Evolutionary conservation across 805 yeast genomes (phyloP), one percentile per base, ranked within the genome.

Genomic region (Candida nemodendra): DNA sequence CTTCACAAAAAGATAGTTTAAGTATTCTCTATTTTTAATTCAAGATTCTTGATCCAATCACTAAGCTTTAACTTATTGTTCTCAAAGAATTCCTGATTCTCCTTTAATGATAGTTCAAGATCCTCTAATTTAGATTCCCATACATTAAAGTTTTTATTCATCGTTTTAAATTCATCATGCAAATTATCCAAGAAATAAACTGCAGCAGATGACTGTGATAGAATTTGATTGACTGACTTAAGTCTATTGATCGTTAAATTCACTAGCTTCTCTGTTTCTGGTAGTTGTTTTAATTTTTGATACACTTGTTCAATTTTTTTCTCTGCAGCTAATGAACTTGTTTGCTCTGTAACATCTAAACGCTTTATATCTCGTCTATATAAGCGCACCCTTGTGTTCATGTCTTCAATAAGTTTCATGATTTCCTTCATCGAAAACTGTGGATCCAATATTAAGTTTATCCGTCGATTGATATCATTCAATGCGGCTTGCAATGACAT

Each of bases 1-100:
- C 40, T 88, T 91, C 34, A 79, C 96, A 15, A 91, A 89, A 66
- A 89, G 70, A 48, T 30, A 15, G 18, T 15, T 27, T 28, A 28
- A 18, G 27, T n/a, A 12, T n/a, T 22, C 17, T 30, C 23, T 17
- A 36, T 15, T 22, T 41, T 48, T 3, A 25, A 8, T 12, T 42
- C 45, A 5, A 52, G 32, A 6, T 30, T 18, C 11, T 24, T 22
- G 12, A 50, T 37, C 50, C 47, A 38, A 3, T 29, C 30, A 15
- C 35, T 34, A 6, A 57, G 39, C 12, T 42, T 48, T 3, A 16
- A 25, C 37, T 45, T 43, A 24, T 46, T 45, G 3, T 21, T 24
- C 9, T 27, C 32, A 26, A 53, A 50, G 3, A 24, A 17, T 16
- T 31, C 27, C 4, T 42, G 36, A 14, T 45, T 41, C 2, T 25